phyloP scores from a whole-genome alignment of 805 yeast species.

The Danielozyma ontarioensis region DNA sequence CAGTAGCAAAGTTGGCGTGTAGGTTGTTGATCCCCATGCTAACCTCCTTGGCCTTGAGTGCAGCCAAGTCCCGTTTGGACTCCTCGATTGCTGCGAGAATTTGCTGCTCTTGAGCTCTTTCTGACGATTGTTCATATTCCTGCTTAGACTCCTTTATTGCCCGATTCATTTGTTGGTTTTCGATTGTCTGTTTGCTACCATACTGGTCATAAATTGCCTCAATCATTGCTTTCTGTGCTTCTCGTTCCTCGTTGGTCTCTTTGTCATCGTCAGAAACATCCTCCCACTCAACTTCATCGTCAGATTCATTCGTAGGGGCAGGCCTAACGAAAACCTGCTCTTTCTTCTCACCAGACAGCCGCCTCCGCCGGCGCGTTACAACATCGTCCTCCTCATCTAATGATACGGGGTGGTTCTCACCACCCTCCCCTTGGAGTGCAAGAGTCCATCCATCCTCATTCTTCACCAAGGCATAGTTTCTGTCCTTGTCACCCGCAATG shows the following conservation, averaged over 20 bases:
- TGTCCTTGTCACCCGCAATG: conserved; percentile 78
- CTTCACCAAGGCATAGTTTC: conserved; percentile 67
- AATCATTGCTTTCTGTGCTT: conserved; percentile 24
- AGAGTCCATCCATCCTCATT: conserved; percentile 84
- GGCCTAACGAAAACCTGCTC: no score
- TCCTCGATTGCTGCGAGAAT: conserved; percentile 43
- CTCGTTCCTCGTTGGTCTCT: conserved; percentile 24
- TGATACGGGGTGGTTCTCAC: conserved; percentile 45
- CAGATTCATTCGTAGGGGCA: no score
- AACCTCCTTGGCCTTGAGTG: conserved; percentile 21
- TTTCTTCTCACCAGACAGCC: conserved; percentile 1
- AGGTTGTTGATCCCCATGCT: conserved; percentile 2
- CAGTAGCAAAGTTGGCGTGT: background rate
- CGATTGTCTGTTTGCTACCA: conserved; percentile 4
- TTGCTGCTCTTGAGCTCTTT: conserved; percentile 30
- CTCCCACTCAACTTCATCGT: conserved; percentile 60
- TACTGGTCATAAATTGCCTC: conserved; percentile 33
- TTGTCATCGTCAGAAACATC: conserved; percentile 47
- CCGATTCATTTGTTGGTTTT: conserved; percentile 3
- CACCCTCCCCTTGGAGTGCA: conserved; percentile 43
- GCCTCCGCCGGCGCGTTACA: conserved; percentile 1
- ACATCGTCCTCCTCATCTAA: conserved; percentile 39
- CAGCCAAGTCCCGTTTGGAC: conserved; percentile 39
- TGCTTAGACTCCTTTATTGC: conserved; percentile 39
- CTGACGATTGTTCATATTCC: no score